A percentile compares a stretch with the other conserved stretches of the same genome.
Evolutionary conservation across 352 stramenopile species (phyloP).

Genomic region (Phytophthora pinifolia): DNA sequence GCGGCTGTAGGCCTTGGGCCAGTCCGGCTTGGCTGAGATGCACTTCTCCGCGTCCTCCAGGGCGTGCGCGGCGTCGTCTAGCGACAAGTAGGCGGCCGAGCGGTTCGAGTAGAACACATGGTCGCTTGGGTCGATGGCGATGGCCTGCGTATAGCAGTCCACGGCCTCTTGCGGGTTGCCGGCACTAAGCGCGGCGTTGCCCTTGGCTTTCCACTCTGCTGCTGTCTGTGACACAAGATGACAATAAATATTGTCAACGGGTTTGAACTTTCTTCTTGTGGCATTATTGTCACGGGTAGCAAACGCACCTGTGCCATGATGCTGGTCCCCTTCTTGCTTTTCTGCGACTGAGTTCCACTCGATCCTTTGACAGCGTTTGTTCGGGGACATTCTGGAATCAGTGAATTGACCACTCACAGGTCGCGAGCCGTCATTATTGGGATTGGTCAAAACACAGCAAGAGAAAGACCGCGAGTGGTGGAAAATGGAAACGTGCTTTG

Average conservation of each 20-base stretch:
- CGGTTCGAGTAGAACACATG: conserved; percentile 99
- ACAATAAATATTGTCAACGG: background rate
- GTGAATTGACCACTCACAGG: background rate
- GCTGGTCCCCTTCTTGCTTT: conserved; percentile 16
- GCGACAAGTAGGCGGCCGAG: conserved; percentile 97
- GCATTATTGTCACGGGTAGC: background rate
- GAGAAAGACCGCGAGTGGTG: background rate
- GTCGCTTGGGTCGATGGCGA: conserved; percentile 94
- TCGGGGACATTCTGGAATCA: conserved; percentile 33
- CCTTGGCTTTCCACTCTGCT: conserved; percentile 92
- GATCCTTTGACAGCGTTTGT: conserved; percentile 12
- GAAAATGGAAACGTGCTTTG: conserved; percentile 1
- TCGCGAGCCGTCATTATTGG: background rate
- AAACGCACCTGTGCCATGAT: conserved; percentile 30
- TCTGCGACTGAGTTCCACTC: conserved; percentile 24
- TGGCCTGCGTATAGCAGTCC: conserved; percentile 96
- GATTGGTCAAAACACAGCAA: background rate
- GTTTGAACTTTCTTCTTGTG: background rate
- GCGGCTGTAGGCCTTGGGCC: conserved; percentile 97
- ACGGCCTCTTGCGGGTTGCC: conserved; percentile 96
- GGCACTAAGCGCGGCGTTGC: conserved; percentile 94
- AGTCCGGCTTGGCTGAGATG: conserved; percentile 94
- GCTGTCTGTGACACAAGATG: conserved; percentile 28
- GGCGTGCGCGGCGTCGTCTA: conserved; percentile 91
- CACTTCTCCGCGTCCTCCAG: conserved; percentile 96